These are phyloP conservation scores for Cucumis cinereus DNA, from an alignment of 306 rosid species.

Conservation along the genomic window DNA sequence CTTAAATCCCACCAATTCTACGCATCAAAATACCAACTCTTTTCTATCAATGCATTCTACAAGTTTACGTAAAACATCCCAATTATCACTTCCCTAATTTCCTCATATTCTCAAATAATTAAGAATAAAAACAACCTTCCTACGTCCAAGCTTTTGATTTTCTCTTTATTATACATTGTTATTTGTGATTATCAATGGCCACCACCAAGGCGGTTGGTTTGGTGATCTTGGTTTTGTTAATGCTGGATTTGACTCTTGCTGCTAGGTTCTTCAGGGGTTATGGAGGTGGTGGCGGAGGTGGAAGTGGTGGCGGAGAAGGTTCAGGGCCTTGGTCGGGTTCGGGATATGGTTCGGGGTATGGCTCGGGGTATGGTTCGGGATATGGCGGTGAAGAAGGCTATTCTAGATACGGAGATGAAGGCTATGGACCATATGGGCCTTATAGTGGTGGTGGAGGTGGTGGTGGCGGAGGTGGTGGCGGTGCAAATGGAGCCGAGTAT, in stretches of 20 bases:
- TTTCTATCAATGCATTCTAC: neutral
- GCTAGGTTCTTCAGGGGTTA: constrained; percentile 20
- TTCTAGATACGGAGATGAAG: constrained; percentile 9
- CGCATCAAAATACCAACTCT: neutral
- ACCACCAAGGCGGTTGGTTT: constrained; percentile 34
- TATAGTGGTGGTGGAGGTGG: constrained; percentile 16
- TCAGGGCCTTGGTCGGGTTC: constrained; percentile 38
- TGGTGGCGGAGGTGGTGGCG: constrained; percentile 32
- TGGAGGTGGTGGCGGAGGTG: constrained; percentile 12
- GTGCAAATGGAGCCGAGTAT: constrained; percentile 30
- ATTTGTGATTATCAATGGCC: constrained; percentile 24
- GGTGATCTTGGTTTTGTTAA: constrained; percentile 39
- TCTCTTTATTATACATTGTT: neutral
- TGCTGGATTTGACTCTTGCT: constrained; percentile 48
- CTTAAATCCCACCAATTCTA: neutral
- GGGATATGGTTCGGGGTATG: constrained; percentile 40
- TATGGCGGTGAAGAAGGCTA: neutral
- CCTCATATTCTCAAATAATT: neutral
- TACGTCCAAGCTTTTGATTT: constrained; percentile 4
- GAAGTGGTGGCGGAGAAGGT: constrained; percentile 30
- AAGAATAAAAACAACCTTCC: too few species aligned
- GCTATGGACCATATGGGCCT: constrained; percentile 27
- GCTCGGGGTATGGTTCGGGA: constrained; percentile 3
- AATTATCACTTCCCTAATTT: neutral
- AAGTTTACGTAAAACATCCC: neutral